Conservation (phyloP, 805 yeast genomes). For the Saitoella complicata region DNA sequence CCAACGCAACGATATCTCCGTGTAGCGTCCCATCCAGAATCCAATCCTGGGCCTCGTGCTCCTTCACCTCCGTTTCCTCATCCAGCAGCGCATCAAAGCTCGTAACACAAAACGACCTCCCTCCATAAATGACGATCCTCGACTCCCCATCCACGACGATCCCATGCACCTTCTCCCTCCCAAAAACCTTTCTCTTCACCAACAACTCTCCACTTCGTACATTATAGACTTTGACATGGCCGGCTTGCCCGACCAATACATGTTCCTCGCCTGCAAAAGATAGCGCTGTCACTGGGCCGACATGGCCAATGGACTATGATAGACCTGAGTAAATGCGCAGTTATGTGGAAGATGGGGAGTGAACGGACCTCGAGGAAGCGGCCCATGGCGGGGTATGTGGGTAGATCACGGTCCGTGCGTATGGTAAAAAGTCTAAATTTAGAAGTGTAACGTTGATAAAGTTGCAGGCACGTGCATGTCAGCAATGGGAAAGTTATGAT, state of each 20-base stretch:
- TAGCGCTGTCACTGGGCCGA: conserved; percentile 58
- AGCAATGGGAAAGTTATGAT: too few species aligned
- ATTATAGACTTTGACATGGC: conserved; percentile 39
- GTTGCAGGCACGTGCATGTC: too few species aligned
- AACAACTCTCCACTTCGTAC: conserved; percentile 26
- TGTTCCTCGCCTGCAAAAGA: conserved; percentile 25
- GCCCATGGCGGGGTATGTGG: too few species aligned
- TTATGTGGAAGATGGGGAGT: too few species aligned
- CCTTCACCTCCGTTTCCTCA: conserved; percentile 15
- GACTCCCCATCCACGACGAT: conserved; percentile 25
- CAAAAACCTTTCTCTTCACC: conserved; percentile 33
- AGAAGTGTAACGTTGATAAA: too few species aligned
- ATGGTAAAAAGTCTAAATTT: too few species aligned
- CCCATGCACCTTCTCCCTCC: conserved; percentile 73
- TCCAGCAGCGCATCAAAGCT: background rate
- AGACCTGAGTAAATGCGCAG: too few species aligned
- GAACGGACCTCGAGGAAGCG: too few species aligned
- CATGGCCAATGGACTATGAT: too few species aligned
- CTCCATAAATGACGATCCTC: conserved; percentile 7
- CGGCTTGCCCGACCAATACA: conserved; percentile 57
- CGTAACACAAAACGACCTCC: background rate
- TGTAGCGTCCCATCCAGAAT: conserved; percentile 33
- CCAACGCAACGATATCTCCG: conserved; percentile 7
- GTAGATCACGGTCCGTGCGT: too few species aligned
- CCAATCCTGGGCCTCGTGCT: conserved; percentile 48